Evolutionary conservation across 495 filamentous ascomycete genomes (phyloP).

Genomic region (Aspergillus biplanus): DNA sequence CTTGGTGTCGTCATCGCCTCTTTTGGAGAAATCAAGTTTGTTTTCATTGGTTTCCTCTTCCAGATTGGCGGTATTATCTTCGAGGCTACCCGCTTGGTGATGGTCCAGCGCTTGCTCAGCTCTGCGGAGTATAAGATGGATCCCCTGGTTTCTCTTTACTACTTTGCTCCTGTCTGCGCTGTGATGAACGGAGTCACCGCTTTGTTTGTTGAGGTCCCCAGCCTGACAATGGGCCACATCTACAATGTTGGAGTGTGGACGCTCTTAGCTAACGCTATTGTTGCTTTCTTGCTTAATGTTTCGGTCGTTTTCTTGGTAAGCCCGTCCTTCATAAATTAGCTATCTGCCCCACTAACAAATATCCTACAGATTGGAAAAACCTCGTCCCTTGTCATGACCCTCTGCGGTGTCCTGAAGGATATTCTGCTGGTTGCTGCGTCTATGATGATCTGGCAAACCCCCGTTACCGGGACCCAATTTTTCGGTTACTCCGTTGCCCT

Average conservation of each 20-base stretch:
- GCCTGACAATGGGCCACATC: constrained; percentile 70
- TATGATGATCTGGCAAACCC: constrained; percentile 87
- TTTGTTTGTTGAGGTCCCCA: constrained; percentile 77
- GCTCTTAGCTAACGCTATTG: constrained; percentile 77
- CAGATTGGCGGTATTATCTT: constrained; percentile 84
- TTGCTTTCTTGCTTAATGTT: constrained; percentile 88
- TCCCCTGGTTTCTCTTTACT: constrained; percentile 92
- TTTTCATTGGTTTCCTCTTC: constrained; percentile 83
- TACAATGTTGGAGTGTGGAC: constrained; percentile 73
- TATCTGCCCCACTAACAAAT: constrained; percentile 6
- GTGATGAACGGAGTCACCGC: constrained; percentile 83
- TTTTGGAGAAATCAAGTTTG: constrained; percentile 90
- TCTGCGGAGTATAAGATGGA: constrained; percentile 97
- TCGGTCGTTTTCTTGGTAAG: constrained; percentile 93
- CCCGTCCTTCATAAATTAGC: background rate
- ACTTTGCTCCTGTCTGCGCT: constrained; percentile 92
- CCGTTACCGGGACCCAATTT: constrained; percentile 79
- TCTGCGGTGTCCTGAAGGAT: constrained; percentile 98
- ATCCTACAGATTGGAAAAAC: constrained; percentile 86
- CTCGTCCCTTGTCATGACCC: constrained; percentile 92
- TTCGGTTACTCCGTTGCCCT: constrained; percentile 96
- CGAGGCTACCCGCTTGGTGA: constrained; percentile 87
- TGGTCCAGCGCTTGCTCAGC: constrained; percentile 89
- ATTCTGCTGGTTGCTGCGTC: constrained; percentile 90
- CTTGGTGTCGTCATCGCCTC: constrained; percentile 89